phyloP scores from a whole-genome alignment of 768 basidiomycete species.

The Mycena metata region DNA sequence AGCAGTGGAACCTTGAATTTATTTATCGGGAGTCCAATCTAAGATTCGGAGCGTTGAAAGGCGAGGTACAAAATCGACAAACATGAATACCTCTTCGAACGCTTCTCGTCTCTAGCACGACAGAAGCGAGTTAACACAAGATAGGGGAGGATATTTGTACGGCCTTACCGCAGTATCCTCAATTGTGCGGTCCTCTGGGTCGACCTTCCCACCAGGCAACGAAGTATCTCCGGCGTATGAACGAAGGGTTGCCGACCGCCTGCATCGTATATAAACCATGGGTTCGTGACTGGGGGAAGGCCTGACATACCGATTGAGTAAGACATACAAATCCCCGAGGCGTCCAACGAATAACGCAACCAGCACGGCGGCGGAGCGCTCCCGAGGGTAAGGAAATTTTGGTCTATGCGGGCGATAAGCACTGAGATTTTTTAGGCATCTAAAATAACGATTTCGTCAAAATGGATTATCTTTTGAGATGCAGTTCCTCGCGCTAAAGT shows the following conservation, averaged over 20 bases:
- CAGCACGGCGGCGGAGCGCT: conserved; percentile 79
- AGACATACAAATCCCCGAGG: conserved; percentile 85
- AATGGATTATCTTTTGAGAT: not conserved
- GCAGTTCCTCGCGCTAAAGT: not conserved
- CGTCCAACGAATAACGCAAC: conserved; percentile 90
- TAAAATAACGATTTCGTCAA: conserved; percentile 38
- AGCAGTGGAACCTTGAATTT: conserved; percentile 77
- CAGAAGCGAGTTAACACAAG: not conserved
- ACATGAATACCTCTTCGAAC: conserved; percentile 82
- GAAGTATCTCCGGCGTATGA: conserved; percentile 92
- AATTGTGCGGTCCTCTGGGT: conserved; percentile 72
- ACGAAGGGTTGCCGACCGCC: conserved; percentile 79
- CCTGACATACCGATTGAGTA: conserved; percentile 74
- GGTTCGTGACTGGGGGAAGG: not conserved
- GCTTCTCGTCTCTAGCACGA: conserved; percentile 81
- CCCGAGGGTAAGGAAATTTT: conserved; percentile 63
- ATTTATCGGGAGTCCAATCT: conserved; percentile 90
- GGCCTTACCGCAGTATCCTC: conserved; percentile 62
- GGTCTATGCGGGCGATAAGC: conserved; percentile 60
- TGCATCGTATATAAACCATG: conserved; percentile 44
- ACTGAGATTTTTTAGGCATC: conserved; percentile 70
- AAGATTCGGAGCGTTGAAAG: conserved; percentile 11
- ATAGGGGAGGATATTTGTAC: not conserved
- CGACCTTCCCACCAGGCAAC: conserved; percentile 87
- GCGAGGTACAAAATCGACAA: not conserved